Evolutionary conservation across 2,329 filamentous ascomycete genomes (phyloP), one percentile per base, ranked within the genome.

Genomic region (Ustulina deusta): DNA sequence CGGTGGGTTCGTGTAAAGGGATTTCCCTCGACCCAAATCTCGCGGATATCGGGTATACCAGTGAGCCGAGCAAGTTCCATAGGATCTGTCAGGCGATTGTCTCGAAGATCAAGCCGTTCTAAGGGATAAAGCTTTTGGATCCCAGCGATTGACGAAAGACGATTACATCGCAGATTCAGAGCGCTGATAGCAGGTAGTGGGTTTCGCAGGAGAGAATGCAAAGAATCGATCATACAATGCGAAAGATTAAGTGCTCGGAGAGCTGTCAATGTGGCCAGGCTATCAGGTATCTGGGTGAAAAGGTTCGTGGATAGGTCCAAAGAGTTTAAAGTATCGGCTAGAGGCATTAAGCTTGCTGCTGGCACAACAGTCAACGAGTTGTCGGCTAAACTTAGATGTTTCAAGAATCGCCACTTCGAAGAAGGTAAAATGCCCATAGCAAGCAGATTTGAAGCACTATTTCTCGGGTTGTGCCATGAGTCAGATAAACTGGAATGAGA

Each of bases 181-280:
- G 94, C 94, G 1, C 93, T 97, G 70, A 99, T 97, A 22, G 96
- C 95, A 32, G 96, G 95, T 5, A 99, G 85, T 13, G 96, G 93
- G 75, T 91, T 96, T 70, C 92, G 90, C 1, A 90, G 90, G 48
- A 99, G 84, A 1, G 95, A 97, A 75, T 97, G 92, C 63, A 99
- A 85, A 17, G 94, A 96, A 74, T 95, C 93, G 70, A 99, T 98
- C 94, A 98, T 97, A 85, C 95, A 98, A 75, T 97, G 92, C 3
- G 95, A 97, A 29, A 99, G 85, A 75, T 99, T 98, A 61, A 99
- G 83, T 27, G 96, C 94, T 71, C 94, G 90, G n/a, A 99, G 86
- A 32, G 93, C 91, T 22, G 93, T 94, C 65, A 99, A 84, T 10
- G 89, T 92, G 13, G 94, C 91, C 65, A 99, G 83, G 74, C 93